Percentiles rank a stretch among this genome's conserved stretches.
These are phyloP conservation scores for Clavispora santaluciae DNA, from an alignment of 805 yeast species.

Conservation along the genomic window DNA sequence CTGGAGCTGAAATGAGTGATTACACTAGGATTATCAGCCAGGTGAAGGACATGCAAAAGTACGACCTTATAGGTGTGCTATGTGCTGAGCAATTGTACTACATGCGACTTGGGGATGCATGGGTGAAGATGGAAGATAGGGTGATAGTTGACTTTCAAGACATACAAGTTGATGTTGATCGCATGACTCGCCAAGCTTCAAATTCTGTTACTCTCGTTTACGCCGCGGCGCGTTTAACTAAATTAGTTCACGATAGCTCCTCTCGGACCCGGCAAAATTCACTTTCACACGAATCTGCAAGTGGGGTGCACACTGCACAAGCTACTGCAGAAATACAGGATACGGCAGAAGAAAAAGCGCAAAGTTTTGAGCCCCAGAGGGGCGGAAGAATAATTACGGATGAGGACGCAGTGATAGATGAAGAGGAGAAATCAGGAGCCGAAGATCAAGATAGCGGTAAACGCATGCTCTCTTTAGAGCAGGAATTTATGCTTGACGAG, in stretches of 20 bases:
- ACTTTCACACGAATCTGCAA: too few species aligned
- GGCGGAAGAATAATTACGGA: too few species aligned
- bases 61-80: constrained; percentile 27
- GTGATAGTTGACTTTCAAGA: constrained; percentile 10
- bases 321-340: neutral
- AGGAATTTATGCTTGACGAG: constrained; percentile 1
- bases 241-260: too few species aligned
- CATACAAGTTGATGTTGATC: constrained; percentile 4
- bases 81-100: constrained; percentile 27
- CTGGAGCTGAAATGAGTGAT: constrained; percentile 4
- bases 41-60: constrained; percentile 15
- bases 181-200: constrained; percentile 6
- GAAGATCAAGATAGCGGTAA: neutral
- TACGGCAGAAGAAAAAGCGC: too few species aligned
- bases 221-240: constrained; percentile 1
- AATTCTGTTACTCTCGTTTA: constrained; percentile 13
- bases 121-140: constrained; percentile 13
- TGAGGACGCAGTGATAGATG: too few species aligned
- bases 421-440: neutral
- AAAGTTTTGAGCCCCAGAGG: too few species aligned
- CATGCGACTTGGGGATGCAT: constrained; percentile 5
- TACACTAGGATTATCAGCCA: constrained; percentile 7
- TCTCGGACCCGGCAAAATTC: too few species aligned
- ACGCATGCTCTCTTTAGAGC: neutral
- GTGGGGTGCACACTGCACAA: too few species aligned